phyloP scores from a whole-genome alignment of 2,329 filamentous ascomycete genomes.

The Aspergillus sp. region DNA sequence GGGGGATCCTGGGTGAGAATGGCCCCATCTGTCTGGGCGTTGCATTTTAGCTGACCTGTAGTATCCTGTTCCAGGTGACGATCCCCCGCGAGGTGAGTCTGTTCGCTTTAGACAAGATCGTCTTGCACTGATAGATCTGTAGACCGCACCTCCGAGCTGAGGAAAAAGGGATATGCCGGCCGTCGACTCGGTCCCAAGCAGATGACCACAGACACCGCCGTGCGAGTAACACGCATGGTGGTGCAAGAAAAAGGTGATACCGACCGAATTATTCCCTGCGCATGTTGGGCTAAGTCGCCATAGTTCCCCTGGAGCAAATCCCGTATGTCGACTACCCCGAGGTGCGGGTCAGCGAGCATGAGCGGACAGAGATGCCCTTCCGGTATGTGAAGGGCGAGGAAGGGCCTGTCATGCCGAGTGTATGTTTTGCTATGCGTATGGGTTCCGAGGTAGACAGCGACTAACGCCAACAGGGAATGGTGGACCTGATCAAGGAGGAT shows the following conservation, averaged over 20 bases:
- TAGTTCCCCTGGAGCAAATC: conserved; percentile 69
- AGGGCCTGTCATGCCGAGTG: conserved; percentile 85
- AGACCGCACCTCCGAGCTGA: conserved; percentile 93
- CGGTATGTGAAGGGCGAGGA: conserved; percentile 73
- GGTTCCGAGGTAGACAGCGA: conserved; percentile 8
- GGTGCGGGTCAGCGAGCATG: conserved; percentile 78
- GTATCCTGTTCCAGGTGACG: conserved; percentile 58
- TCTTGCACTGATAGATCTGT: conserved; percentile 1
- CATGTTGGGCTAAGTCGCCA: background rate
- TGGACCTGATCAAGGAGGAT: conserved; percentile 85
- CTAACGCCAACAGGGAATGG: conserved; percentile 62
- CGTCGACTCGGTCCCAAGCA: conserved; percentile 83
- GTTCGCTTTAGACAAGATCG: conserved; percentile 6
- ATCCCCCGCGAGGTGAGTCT: conserved; percentile 82
- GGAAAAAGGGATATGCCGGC: conserved; percentile 84
- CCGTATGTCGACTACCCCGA: conserved; percentile 82
- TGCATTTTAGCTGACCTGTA: no score
- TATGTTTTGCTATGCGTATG: conserved; percentile 38
- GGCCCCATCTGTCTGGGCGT: no score
- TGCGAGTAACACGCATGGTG: conserved; percentile 83
- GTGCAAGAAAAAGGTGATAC: conserved; percentile 65
- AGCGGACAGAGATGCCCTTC: conserved; percentile 96
- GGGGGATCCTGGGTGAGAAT: conserved; percentile 74
- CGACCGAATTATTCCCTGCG: background rate
- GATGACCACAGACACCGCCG: conserved; percentile 97